Base-by-base conservation (phyloP, 176 grass and related monocot species). In the Pontederia crassipes region DNA sequence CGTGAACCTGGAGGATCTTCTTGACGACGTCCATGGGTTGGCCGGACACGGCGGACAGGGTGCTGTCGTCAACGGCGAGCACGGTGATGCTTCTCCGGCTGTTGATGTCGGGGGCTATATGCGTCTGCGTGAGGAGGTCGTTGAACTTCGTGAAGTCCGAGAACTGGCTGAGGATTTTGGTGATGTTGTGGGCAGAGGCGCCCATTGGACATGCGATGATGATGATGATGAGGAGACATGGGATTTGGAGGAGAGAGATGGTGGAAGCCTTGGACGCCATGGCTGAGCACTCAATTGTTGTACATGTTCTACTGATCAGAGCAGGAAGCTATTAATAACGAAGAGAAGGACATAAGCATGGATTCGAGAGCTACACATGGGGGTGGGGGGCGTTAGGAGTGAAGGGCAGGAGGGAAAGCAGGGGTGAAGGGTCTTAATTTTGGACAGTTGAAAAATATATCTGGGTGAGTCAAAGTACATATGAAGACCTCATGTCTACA, bases 81-180 rank as follows among this genome's bases (percentile, higher is more conserved):
- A 89, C 74, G 10, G 89, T 95, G 58, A 95, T 57, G 50, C 74
- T 64, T 0, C 0, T 3, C n/a, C 63, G 73, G 26, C 8, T 4
- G 76, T 89, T 77, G 67, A 89, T 74, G 49, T 83, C 65, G 28
- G 49, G 29, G 8, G 74, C 80, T 35, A 85, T 77, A 57, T 69
- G 65, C n/a, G 85, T 70, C 52, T 9, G 65, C 13, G 8, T 27
- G 64, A 86, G 79, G 52, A 74, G 75, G 59, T 68, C 49, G 66
- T 61, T 95, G 74, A 89, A 89, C 13, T 70, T 68, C 17, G 67
- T 1, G 52, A 89, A 70, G 4, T 86, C 71, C 17, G 79, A 62
- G 71, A 62, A 57, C 11, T 48, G 26, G 4, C 74, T 32, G 11
- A 95, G 82, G 74, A 86, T 81, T 24, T 17, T 65, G 8, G 74